Percentiles rank a stretch among this genome's conserved stretches.
Evolutionary conservation across 352 stramenopile species (phyloP).

Genomic region (Aphanomyces stellatus): DNA sequence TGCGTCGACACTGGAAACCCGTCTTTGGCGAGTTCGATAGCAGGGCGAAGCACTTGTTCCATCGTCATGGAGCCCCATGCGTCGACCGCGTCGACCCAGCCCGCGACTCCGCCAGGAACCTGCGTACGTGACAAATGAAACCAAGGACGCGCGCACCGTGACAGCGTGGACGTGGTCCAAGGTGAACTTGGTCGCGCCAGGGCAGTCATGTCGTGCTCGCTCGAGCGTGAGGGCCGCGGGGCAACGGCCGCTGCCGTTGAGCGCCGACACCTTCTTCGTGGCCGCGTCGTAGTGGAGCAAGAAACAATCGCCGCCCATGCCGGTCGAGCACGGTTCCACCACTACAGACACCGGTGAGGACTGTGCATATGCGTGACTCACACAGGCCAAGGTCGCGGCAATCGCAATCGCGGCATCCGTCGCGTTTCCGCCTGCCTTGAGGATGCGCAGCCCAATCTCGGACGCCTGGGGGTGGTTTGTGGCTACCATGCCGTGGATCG

Average conservation of each 20-base stretch:
- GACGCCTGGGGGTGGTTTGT: conserved; percentile 91
- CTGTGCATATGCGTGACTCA: conserved; percentile 28
- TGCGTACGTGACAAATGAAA: conserved; percentile 29
- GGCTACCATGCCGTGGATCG: conserved; percentile 85
- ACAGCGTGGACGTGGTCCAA: conserved; percentile 55
- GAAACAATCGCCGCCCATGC: conserved; percentile 92
- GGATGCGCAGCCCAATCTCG: conserved; percentile 86
- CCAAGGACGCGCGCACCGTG: conserved; percentile 22
- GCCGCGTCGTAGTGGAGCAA: conserved; percentile 90
- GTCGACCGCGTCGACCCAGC: conserved; percentile 87
- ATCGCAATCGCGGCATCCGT: conserved; percentile 88
- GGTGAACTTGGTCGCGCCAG: conserved; percentile 28
- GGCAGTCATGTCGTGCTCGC: conserved; percentile 35
- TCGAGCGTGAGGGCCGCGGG: conserved; percentile 76
- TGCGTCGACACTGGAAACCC: conserved; percentile 90
- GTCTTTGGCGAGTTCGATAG: conserved; percentile 83
- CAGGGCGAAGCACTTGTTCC: conserved; percentile 81
- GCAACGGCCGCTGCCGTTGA: conserved; percentile 91
- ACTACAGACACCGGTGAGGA: conserved; percentile 44
- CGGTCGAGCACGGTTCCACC: conserved; percentile 68
- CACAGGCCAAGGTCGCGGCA: conserved; percentile 56
- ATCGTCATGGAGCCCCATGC: conserved; percentile 80
- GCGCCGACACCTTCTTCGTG: conserved; percentile 66
- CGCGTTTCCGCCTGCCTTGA: conserved; percentile 88
- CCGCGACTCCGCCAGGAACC: conserved; percentile 88